These are phyloP conservation scores for Saccharomycopsis hybrid DNA, from an alignment of 1,139 yeast species.

Conservation along the genomic window DNA sequence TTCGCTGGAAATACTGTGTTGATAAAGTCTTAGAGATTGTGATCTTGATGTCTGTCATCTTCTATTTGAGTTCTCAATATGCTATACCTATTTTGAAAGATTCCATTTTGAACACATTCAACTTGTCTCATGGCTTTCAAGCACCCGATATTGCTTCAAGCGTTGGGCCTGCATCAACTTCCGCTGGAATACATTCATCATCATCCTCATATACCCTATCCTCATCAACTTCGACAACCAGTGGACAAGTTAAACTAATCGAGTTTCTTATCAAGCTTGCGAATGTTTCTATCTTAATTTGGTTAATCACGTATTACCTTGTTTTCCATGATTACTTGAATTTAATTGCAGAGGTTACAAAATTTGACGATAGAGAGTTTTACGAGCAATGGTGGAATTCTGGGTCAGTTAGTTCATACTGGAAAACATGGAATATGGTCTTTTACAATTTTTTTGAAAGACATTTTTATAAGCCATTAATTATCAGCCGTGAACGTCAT, in stretches of 20 bases:
- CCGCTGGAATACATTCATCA: too few relatives aligned
- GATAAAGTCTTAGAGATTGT: slow-evolving; percentile 32
- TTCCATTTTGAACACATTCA: slow-evolving; percentile 22
- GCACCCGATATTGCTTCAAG: slow-evolving; percentile 3
- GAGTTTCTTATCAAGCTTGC: slow-evolving; percentile 36
- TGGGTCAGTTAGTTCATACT: slow-evolving; percentile 58
- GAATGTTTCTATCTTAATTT: slow-evolving; percentile 34
- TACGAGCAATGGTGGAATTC: slow-evolving; percentile 78
- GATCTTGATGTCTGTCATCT: slow-evolving; percentile 28
- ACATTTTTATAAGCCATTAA: slow-evolving; percentile 46
- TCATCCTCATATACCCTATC: neutral
- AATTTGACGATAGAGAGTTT: slow-evolving; percentile 62
- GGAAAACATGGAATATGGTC: slow-evolving; percentile 63
- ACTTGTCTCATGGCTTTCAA: slow-evolving; percentile 15
- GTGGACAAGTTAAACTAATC: slow-evolving; percentile 24
- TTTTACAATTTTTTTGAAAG: slow-evolving; percentile 57
- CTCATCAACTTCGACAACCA: neutral
- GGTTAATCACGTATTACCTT: slow-evolving; percentile 37
- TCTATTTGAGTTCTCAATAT: slow-evolving; percentile 35
- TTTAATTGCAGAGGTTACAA: slow-evolving; percentile 52
- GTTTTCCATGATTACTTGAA: slow-evolving; percentile 43
- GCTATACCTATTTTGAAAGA: slow-evolving; percentile 38
- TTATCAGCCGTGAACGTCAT: slow-evolving; percentile 20
- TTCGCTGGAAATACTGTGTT: slow-evolving; percentile 30
- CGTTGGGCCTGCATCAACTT: too few relatives aligned